phyloP scores from a whole-genome alignment of 257 asterid species.

The Apocynum venetum region DNA sequence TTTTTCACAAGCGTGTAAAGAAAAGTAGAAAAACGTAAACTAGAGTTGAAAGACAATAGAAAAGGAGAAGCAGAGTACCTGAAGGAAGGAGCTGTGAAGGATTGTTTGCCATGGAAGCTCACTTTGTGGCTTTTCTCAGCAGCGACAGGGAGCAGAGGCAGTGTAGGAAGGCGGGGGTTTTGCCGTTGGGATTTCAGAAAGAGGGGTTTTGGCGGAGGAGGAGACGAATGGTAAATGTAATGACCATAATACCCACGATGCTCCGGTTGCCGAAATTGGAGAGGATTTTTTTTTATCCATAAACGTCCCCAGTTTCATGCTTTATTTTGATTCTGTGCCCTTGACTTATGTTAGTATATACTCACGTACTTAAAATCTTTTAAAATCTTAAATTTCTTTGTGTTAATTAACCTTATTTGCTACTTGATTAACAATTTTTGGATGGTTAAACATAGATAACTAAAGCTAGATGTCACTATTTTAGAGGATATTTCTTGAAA shows the following conservation, averaged over 20 bases:
- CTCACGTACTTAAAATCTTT: no score
- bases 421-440: no score
- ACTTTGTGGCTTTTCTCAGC: background rate
- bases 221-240: background rate
- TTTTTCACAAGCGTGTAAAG: background rate
- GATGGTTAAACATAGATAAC: no score
- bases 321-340: background rate
- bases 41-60: background rate
- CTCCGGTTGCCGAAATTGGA: background rate
- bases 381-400: no score
- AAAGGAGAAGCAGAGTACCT: conserved; percentile 27
- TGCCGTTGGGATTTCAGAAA: background rate
- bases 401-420: no score
- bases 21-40: background rate
- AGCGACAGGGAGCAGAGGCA: background rate
- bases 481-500: no score
- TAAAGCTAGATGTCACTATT: no score
- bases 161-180: background rate
- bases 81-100: conserved; percentile 85
- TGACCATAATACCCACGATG: background rate
- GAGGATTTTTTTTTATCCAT: background rate
- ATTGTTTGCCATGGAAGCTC: conserved; percentile 39
- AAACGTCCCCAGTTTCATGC: background rate
- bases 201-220: background rate
- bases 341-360: no score